Percentiles rank a stretch among this genome's conserved stretches.
These are phyloP conservation scores for Ogataea populi-albae DNA, from an alignment of 805 yeast genomes.

Conservation along the genomic window DNA sequence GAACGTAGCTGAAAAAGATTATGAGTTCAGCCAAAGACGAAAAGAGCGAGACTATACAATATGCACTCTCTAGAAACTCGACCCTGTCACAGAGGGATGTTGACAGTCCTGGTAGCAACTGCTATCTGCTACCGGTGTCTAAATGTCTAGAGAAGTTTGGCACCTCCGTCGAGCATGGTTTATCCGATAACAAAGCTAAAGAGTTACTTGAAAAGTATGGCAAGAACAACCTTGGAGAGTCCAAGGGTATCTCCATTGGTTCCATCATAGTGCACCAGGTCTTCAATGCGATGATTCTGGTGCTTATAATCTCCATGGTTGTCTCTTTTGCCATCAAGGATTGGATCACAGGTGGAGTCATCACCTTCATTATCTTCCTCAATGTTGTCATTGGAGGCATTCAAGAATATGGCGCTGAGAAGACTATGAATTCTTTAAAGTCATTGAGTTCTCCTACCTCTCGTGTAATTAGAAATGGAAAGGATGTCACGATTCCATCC, in stretches of 20 bases:
- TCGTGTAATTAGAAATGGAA: slow-evolving; percentile 59
- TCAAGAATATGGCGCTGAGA: slow-evolving; percentile 73
- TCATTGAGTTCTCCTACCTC: slow-evolving; percentile 71
- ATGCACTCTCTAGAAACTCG: slow-evolving; percentile 1
- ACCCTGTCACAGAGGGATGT: slow-evolving; percentile 7
- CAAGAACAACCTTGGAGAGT: slow-evolving; percentile 59
- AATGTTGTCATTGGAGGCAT: slow-evolving; percentile 65
- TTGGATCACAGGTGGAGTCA: slow-evolving; percentile 83
- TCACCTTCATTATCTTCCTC: slow-evolving; percentile 60
- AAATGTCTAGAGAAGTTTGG: slow-evolving; percentile 20
- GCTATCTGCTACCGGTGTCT: slow-evolving; percentile 20
- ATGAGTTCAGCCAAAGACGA: slow-evolving; percentile 2
- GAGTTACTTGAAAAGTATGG: slow-evolving; percentile 42
- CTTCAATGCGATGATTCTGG: slow-evolving; percentile 77
- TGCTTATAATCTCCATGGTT: slow-evolving; percentile 63
- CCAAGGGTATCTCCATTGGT: slow-evolving; percentile 48
- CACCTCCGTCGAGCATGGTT: slow-evolving; percentile 49
- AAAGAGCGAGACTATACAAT: slow-evolving; percentile 1
- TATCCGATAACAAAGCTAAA: slow-evolving; percentile 35
- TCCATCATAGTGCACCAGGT: slow-evolving; percentile 62
- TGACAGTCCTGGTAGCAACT: background rate
- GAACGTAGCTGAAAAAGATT: no score
- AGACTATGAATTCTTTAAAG: slow-evolving; percentile 72
- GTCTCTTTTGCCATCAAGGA: slow-evolving; percentile 71
- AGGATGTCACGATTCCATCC: slow-evolving; percentile 54